phyloP scores from a whole-genome alignment of 1,284 basidiomycete species.

The Cryptococcus sp. region DNA sequence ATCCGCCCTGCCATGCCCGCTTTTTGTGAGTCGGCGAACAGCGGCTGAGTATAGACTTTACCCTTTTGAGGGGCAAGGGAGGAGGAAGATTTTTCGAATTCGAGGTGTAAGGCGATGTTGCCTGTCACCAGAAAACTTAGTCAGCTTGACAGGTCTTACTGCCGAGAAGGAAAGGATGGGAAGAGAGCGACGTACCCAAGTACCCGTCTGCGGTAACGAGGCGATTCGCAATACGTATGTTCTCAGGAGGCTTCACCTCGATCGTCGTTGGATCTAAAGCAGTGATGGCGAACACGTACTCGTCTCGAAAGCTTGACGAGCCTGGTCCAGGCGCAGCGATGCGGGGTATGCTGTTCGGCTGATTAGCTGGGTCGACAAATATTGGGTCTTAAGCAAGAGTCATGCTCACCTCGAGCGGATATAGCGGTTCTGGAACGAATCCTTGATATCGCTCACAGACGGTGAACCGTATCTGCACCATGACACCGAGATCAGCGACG shows the following conservation, averaged over 20 bases:
- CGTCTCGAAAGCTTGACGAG: slow-evolving; percentile 22
- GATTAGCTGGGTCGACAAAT: neutral
- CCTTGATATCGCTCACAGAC: slow-evolving; percentile 31
- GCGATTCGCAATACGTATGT: slow-evolving; percentile 31
- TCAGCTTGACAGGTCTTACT: too few relatives aligned
- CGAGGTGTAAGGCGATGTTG: slow-evolving; percentile 43
- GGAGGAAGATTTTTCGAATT: slow-evolving; percentile 1
- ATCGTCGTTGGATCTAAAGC: slow-evolving; percentile 29
- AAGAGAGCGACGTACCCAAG: slow-evolving; percentile 30
- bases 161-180: too few relatives aligned
- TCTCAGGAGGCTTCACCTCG: slow-evolving; percentile 22
- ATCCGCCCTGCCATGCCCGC: slow-evolving; percentile 33
- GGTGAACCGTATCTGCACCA: slow-evolving; percentile 39
- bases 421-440: slow-evolving; percentile 41
- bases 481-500: neutral
- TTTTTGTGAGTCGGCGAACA: slow-evolving; percentile 16
- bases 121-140: slow-evolving; percentile 16
- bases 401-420: slow-evolving; percentile 28
- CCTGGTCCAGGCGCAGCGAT: neutral
- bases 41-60: slow-evolving; percentile 31
- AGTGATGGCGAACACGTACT: slow-evolving; percentile 49
- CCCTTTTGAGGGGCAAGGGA: slow-evolving; percentile 23
- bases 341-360: slow-evolving; percentile 18
- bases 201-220: slow-evolving; percentile 41
- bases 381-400: neutral